Evolutionary conservation across 2,329 filamentous ascomycete species (phyloP), one percentile per base, ranked within the genome.

Genomic region (Colletotrichum lentis): DNA sequence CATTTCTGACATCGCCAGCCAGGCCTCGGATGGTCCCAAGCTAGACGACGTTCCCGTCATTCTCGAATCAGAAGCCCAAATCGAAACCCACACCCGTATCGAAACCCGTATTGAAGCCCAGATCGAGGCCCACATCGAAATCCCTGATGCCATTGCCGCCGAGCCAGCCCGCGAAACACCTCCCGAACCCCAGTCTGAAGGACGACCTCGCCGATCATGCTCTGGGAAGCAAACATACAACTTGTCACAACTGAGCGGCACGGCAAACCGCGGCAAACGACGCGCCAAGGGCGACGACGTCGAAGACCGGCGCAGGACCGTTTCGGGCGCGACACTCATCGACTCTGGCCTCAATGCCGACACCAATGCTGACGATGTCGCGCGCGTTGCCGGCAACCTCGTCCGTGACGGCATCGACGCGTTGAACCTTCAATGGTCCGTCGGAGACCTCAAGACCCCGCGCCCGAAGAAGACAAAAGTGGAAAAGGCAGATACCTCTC

Each of bases 151-250:
- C 1, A 16, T 53, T 12, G 39, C 57, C 35, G 27, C 63, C 55
- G 39, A 70, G 22, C 27, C 49, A 41, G 49, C 55, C 37, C 61
- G 43, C 62, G 55, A 65, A 59, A 68, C 65, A 14, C 49, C 62
- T 37, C 50, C 61, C 44, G 72, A 69, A 60, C 71, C 77, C 50
- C 73, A 77, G 10, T 72, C 78, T n/a, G 72, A 76, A 58, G 74
- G 75, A 62, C 85, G 88, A 64, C 82, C 85, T 69, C 84, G 84
- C 72, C 86, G 89, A 73, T 80, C 83, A 44, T 84, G 86, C 70
- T 73, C 79, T n/a, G 84, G 82, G 61, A 80, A 87, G 20, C 84
- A 86, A 14, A 85, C 89, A 18, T 93, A 93, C 79, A 93, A 93
- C 73, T 79, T 91, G 18, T 83, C 87, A 71, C 84, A 86, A 72